Base-by-base conservation (phyloP, 768 basidiomycete genomes). In the Panaeolus cyanescens region DNA sequence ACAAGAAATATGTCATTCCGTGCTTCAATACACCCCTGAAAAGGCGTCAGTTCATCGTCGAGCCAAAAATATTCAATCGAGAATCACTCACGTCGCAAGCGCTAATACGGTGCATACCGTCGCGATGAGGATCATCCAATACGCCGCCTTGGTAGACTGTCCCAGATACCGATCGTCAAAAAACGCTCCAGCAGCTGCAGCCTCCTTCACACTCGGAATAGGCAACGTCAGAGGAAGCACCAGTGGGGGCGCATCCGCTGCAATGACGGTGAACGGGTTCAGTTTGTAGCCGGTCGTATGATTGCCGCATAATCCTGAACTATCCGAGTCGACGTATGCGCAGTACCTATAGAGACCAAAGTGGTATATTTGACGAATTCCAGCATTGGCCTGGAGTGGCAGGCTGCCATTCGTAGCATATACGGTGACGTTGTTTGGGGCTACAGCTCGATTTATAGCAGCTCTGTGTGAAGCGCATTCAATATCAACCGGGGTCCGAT, bases 301-400 rank as follows among this genome's bases (percentile, higher is more conserved):
- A 67, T 87, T 88, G 28, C 86, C 82, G 71, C 92, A 93, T 55
- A 74, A 80, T 30, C 91, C 92, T 32, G 77, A 77, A 5, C 1
- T 3, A 17, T 80, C 80, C 39, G 75, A 72, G 64, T 86, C 83
- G 65, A 89, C 76, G 67, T 88, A 93, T 67, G 82, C 92, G 67
- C 92, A 94, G 71, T 90, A 85, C 19, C 85, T 85, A 75, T 93
- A 94, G 22, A 94, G 77, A n/a, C 92, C 92, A 64, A 89, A 93
- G 61, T 85, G 77, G 75, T 94, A 94, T 60, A 80, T 72, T 70
- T 87, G 83, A 67, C 92, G 85, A 59, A 93, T 75, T n/a, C 92
- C 92, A 17, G 78, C 75, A 45, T 77, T 68, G 55, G 74, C 69
- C 54, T 79, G 80, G 2, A 93, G 83, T 6, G 91, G 86, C 37